Base-by-base conservation (phyloP, 495 filamentous ascomycete species). In the Talaromyces trachyspermus region DNA sequence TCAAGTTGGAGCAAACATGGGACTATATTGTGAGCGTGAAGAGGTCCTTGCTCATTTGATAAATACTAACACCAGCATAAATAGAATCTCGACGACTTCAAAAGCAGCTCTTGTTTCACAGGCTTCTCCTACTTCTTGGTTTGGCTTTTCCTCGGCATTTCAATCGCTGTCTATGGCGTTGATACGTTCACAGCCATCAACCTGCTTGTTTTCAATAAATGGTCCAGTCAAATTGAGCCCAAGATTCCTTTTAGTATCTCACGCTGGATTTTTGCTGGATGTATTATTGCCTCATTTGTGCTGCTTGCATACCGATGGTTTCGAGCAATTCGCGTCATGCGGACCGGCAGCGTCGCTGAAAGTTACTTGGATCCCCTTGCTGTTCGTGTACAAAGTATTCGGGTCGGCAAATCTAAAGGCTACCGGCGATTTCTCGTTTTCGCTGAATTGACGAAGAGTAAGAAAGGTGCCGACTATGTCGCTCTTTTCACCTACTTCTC, bases 101-200 rank as follows among this genome's bases (percentile, higher is more conserved):
- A 86, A 55, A 80, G 83, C 4, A 79, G 78, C 17, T 88, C 85
- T 4, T 88, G 84, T 66, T 79, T 82, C 50, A 75, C 83, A 0
- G 71, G 75, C 7, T 77, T 95, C 53, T 92, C 91, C 38, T 98
- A 95, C 66, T 77, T 70, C 56, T 89, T 85, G 64, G 75, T 98
- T 49, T 92, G 80, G 71, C 66, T 91, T 23, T 83, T 88, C 46
- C 73, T 89, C 22, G 29, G 91, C 41, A 72, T 95, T 32, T 87
- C 88, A 0, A 24, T 91, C n/a, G 80, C 85, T 33, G 87, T 94
- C 40, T 95, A 95, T 60, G 83, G 70, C 6, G 85, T 90, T 54
- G 92, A 98, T 66, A 86, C 84, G 12, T 96, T 95, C 59, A 96
- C 89, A 11, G 89, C 89, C 42, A 75, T 95, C 65, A 94, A 91